These are phyloP conservation scores for Borealophlyctis nickersoniae DNA, from an alignment of 192 early-diverging fungal species.

Conservation along the genomic window DNA sequence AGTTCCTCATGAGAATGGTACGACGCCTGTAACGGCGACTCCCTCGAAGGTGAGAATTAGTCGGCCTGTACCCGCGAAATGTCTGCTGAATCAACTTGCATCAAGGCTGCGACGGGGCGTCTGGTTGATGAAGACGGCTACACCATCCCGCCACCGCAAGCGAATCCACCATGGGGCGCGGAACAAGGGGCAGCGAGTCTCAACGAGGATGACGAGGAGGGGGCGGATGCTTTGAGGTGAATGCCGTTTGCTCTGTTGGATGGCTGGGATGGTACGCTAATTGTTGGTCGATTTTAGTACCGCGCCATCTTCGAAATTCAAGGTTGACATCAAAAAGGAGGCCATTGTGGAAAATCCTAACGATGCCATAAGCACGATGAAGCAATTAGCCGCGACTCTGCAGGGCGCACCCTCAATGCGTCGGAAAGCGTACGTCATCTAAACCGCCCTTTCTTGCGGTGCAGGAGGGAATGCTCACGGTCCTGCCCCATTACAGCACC, in stretches of 20 bases:
- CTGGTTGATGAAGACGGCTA: conserved; percentile 39
- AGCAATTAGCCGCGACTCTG: conserved; percentile 13
- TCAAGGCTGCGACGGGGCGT: not conserved
- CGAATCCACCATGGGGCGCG: conserved; percentile 14
- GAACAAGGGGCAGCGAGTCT: not conserved
- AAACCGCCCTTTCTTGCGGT: not conserved
- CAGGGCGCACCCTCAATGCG: not conserved
- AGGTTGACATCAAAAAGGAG: conserved; percentile 32
- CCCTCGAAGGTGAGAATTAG: too few species aligned
- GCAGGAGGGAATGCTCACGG: not conserved
- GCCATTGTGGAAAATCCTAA: conserved; percentile 34
- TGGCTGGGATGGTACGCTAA: not conserved
- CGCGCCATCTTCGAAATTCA: conserved; percentile 16
- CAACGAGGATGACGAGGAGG: conserved; percentile 18
- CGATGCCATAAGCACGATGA: conserved; percentile 19
- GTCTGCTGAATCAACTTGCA: too few species aligned
- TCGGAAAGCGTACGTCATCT: conserved; percentile 14
- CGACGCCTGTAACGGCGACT: too few species aligned
- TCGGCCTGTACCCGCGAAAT: too few species aligned
- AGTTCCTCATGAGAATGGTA: too few species aligned
- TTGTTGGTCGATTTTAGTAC: not conserved
- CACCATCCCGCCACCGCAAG: conserved; percentile 26
- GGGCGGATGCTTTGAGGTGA: not conserved
- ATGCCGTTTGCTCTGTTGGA: not conserved
- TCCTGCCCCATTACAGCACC: not conserved